Percentiles rank a stretch among this genome's conserved stretches.
Evolutionary conservation across 1,284 basidiomycete genomes (phyloP).

Genomic region (Cystobasidiaceae sp.): DNA sequence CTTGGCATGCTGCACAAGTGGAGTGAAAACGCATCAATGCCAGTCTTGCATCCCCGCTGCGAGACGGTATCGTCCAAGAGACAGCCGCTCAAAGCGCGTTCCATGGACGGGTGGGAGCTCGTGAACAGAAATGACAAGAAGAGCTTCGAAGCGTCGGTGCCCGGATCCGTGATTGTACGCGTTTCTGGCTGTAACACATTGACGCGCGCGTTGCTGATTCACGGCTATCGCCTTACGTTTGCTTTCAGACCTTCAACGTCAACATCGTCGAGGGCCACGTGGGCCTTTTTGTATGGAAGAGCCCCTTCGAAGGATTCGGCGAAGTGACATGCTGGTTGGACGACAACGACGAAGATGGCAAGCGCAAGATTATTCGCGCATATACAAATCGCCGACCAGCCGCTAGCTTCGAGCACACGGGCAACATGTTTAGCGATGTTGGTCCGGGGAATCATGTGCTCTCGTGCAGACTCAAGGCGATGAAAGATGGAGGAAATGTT

Average conservation of each 20-base stretch:
- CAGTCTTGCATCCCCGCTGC: slow-evolving; percentile 12
- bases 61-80: neutral
- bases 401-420: slow-evolving; percentile 19
- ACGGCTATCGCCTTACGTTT: no score
- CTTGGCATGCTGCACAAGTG: slow-evolving; percentile 7
- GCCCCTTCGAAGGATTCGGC: slow-evolving; percentile 2
- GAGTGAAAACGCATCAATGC: neutral
- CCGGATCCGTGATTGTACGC: slow-evolving; percentile 25
- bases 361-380: neutral
- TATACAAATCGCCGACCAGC: slow-evolving; percentile 1
- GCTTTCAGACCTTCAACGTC: slow-evolving; percentile 18
- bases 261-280: slow-evolving; percentile 8
- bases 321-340: slow-evolving; percentile 20
- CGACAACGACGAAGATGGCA: slow-evolving; percentile 1
- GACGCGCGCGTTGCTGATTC: no score
- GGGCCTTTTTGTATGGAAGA: slow-evolving; percentile 25
- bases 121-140: slow-evolving; percentile 24
- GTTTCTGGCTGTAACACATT: no score
- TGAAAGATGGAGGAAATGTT: neutral
- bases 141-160: slow-evolving; percentile 21
- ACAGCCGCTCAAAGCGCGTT: neutral
- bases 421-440: slow-evolving; percentile 10
- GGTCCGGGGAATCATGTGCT: slow-evolving; percentile 19
- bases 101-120: neutral
- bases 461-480: slow-evolving; percentile 4